Evolutionary conservation across 192 early-diverging fungal genomes (phyloP), one percentile per base, ranked within the genome.

Genomic region (Glomus cerebriforme): DNA sequence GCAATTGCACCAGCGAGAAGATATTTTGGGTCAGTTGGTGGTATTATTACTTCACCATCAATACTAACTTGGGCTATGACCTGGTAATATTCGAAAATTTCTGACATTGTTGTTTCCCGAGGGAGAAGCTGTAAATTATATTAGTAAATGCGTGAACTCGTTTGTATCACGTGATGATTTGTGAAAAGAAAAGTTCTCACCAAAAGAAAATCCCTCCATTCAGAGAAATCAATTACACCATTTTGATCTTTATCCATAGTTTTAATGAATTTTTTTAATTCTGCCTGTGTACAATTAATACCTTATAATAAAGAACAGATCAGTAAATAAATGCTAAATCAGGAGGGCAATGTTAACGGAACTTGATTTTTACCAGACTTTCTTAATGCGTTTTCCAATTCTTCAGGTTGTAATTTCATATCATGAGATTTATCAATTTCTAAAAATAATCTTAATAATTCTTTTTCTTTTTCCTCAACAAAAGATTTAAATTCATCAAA

Each of bases 1-100:
- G 92, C 89, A 15, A 92, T 84, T 17, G 90, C 93, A 59, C 93
- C 93, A 26, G 91, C 90, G 13, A 89, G 78, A 31, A 94, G 88
- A 72, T 92, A 93, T 78, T 89, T 90, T 32, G 81, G 81, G 24
- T 88, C 84, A 1, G 86, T 88, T 31, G 85, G 86, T 3, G 90
- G 88, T 81, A 88, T 88, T 13, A 91, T 81, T 2, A 87, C 88
- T 84, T 94, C 93, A 54, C 89, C 88, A 80, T 92, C 92, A 24
- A 89, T 86, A 39, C 88, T 90, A 15, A 92, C 82, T 73, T 92
- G 88, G 39, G 87, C 88, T 8, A 90, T 80, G 12, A 84, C 84
- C 71, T 89, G 83, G 26, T 88, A 91, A 73, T 88, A 93, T 78
- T 87, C 82, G 73, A 86, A 91, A 37, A 94, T 88, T 69, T 91